Conservation (phyloP, 805 yeast species). For the Candida boleticola region DNA sequence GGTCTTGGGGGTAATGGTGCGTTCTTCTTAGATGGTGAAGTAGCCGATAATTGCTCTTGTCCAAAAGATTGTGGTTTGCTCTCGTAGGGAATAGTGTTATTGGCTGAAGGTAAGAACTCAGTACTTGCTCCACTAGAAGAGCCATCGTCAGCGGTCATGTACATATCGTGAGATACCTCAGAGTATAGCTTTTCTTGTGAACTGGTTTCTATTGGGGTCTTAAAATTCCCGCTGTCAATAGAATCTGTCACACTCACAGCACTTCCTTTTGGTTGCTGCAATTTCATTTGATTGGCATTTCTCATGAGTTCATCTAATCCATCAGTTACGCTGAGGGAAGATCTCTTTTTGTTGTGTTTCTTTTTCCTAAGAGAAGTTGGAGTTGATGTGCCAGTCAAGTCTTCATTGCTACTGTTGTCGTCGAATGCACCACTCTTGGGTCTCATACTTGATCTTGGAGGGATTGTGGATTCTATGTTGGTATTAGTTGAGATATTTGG, state of each 20-base stretch:
- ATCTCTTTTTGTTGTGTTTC: slow-evolving; percentile 13
- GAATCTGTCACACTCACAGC: background rate
- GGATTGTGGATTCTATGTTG: slow-evolving; percentile 33
- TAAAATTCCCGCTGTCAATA: background rate
- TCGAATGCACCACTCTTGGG: slow-evolving; percentile 28
- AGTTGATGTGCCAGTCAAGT: background rate
- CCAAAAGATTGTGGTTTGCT: background rate
- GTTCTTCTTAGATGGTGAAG: background rate
- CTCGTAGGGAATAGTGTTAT: background rate
- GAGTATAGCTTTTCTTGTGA: slow-evolving; percentile 2
- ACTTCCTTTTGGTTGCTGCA: background rate
- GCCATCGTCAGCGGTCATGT: slow-evolving; percentile 8
- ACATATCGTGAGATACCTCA: slow-evolving; percentile 6
- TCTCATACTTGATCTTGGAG: slow-evolving; percentile 38
- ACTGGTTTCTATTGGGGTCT: background rate
- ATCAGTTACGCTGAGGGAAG: slow-evolving; percentile 30
- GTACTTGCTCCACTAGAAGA: background rate
- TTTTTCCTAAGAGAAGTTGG: background rate
- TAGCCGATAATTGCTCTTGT: background rate
- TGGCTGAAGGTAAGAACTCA: background rate
- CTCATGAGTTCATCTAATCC: slow-evolving; percentile 40
- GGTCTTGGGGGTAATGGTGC: slow-evolving; percentile 25
- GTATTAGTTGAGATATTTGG: slow-evolving; percentile 36
- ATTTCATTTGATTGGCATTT: slow-evolving; percentile 21
- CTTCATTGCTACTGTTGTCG: slow-evolving; percentile 5